A percentile compares a stretch with the other conserved stretches of the same genome.
These are phyloP conservation scores for Pythium apleroticum DNA, from an alignment of 352 stramenopile genomes.

Conservation along the genomic window DNA sequence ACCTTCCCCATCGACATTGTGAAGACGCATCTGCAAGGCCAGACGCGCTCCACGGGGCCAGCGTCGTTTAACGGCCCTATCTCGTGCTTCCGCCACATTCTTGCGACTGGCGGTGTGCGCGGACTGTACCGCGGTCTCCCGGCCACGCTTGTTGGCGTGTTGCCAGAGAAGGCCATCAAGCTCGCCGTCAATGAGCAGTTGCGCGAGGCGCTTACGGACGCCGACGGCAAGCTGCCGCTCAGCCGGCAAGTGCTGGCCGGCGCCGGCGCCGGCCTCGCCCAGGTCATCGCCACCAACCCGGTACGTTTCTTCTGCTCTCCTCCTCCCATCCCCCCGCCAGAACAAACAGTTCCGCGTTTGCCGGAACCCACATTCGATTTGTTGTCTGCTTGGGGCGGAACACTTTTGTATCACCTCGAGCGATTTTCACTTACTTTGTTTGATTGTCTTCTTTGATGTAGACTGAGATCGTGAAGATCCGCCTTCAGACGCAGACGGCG, in stretches of 20 bases:
- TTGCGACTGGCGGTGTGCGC: slow-evolving; percentile 63
- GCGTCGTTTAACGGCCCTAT: slow-evolving; percentile 61
- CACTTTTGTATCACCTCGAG: background rate
- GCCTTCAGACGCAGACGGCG: slow-evolving; percentile 84
- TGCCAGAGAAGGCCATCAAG: slow-evolving; percentile 91
- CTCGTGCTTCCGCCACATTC: slow-evolving; percentile 70
- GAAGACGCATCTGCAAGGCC: slow-evolving; percentile 91
- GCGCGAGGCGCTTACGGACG: slow-evolving; percentile 63
- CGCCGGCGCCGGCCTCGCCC: slow-evolving; percentile 71
- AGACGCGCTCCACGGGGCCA: slow-evolving; percentile 37
- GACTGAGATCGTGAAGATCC: slow-evolving; percentile 93
- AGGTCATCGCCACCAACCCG: slow-evolving; percentile 88
- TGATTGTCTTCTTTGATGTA: slow-evolving; percentile 19
- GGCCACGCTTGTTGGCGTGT: slow-evolving; percentile 79
- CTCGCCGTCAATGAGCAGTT: slow-evolving; percentile 92
- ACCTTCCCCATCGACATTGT: slow-evolving; percentile 93
- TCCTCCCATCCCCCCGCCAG: background rate
- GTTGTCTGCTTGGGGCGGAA: too few relatives aligned
- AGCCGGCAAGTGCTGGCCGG: slow-evolving; percentile 64
- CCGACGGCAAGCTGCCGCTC: slow-evolving; percentile 59
- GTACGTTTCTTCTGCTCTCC: slow-evolving; percentile 26
- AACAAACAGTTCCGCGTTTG: background rate
- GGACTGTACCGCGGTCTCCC: slow-evolving; percentile 78
- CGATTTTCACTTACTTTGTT: slow-evolving; percentile 1
- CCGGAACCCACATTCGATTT: too few relatives aligned